phyloP scores from a whole-genome alignment of 345 rosid species.

The Carallia brachiata region DNA sequence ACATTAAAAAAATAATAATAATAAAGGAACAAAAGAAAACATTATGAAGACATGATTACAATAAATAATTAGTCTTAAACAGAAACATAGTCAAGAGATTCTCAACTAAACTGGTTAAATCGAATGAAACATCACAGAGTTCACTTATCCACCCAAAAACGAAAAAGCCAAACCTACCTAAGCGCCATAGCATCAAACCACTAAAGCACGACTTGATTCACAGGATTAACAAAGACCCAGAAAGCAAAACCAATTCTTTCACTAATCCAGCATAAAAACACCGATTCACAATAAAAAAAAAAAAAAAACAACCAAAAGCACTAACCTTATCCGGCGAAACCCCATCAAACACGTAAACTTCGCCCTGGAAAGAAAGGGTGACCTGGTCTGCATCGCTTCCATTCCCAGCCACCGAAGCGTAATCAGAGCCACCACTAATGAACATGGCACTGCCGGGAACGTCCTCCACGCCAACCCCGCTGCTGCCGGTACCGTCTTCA shows the following conservation, averaged over 20 bases:
- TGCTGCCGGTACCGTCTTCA: slow-evolving; percentile 22
- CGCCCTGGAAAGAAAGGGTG: slow-evolving; percentile 49
- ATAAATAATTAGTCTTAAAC: background rate
- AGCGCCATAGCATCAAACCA: background rate
- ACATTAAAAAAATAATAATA: no score
- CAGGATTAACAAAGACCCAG: slow-evolving; percentile 9
- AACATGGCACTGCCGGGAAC: slow-evolving; percentile 16
- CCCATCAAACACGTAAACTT: slow-evolving; percentile 49
- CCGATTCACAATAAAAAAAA: background rate
- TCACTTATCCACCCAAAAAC: background rate
- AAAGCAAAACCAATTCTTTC: slow-evolving; percentile 2
- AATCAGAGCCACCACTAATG: slow-evolving; percentile 20
- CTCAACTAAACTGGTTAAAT: background rate
- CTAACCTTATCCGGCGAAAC: slow-evolving; percentile 46
- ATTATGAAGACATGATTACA: no score
- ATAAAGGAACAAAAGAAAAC: no score
- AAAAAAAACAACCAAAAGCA: background rate
- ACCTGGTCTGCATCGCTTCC: slow-evolving; percentile 32
- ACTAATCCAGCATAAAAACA: background rate
- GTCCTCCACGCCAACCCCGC: slow-evolving; percentile 20
- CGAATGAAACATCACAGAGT: background rate
- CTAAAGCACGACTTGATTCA: background rate
- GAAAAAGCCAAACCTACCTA: background rate
- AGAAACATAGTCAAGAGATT: background rate
- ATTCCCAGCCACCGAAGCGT: slow-evolving; percentile 16